Evolutionary conservation across 352 stramenopile species (phyloP), one percentile per base, ranked within the genome.

Genomic region (Phytophthora europaea): DNA sequence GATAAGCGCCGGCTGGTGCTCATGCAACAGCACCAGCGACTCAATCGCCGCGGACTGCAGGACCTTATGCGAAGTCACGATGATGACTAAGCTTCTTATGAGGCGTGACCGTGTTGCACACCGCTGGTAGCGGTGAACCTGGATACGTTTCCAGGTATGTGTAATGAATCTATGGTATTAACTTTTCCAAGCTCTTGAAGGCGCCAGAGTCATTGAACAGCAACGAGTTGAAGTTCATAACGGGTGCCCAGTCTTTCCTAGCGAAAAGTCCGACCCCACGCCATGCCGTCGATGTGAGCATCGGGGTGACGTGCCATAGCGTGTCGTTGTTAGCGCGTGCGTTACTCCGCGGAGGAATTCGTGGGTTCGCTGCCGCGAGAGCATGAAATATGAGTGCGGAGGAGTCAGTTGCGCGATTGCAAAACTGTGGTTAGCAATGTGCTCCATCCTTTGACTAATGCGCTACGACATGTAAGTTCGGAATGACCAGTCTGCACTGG

Each of bases 1-100:
- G 83, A 93, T 62, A 85, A 88, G 45, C 88, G 87, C 23, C 84
- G 88, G 5, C 55, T 93, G 59, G 75, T 93, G 62, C 81, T 95
- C 9, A 84, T 94, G 78, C 85, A 94, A 59, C 83, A 87, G 15
- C 88, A 95, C 60, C 87, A 95, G 66, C 76, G 81, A 18, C 81
- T 95, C 50, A 95, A 95, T 72, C 83, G 85, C 3, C 79, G 80
- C 20, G 83, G 85, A 8, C 56, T 95, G n/a, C 72, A 85, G 40
- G 87, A 92, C 38, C 65, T 95, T 34, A 75, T 94, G 61, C 66
- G 61, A 5, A 34, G 47, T 43, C 61, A 74, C 13, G 48, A 76
- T 18, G 55, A 78, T 20, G 56, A 71, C 33, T 80, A 71, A 67
- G 26, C n/a, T 45, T 69, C 45, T 50, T 61, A 56, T 56, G 47